Percentiles rank a stretch among this genome's conserved stretches.
phyloP scores from a whole-genome alignment of 805 yeast genomes.

The Pichia manshurica region DNA sequence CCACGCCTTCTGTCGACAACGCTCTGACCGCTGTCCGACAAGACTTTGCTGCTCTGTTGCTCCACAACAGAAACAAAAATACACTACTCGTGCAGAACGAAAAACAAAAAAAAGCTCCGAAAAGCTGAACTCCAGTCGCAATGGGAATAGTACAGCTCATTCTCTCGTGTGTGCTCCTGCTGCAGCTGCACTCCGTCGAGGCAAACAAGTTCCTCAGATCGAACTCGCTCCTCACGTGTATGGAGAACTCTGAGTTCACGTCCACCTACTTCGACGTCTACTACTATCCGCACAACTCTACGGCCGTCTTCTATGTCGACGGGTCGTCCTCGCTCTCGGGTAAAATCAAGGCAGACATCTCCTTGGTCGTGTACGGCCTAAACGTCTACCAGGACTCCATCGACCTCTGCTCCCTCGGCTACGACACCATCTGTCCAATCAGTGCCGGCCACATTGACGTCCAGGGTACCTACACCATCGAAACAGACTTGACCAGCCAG shows the following conservation, averaged over 20 bases:
- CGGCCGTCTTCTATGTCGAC: slow-evolving; percentile 60
- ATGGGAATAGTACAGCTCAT: too few species aligned
- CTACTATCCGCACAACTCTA: slow-evolving; percentile 59
- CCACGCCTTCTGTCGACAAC: too few species aligned
- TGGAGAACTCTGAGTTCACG: slow-evolving; percentile 81
- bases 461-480: slow-evolving; percentile 36
- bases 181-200: too few species aligned
- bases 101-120: too few species aligned
- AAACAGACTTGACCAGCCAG: slow-evolving; percentile 33
- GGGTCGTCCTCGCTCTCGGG: slow-evolving; percentile 77
- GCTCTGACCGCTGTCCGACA: too few species aligned
- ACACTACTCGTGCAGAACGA: too few species aligned
- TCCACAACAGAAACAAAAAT: too few species aligned
- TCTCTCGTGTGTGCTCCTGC: too few species aligned
- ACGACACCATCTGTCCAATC: slow-evolving; percentile 70
- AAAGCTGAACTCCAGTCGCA: too few species aligned
- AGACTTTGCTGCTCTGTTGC: too few species aligned
- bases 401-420: slow-evolving; percentile 56
- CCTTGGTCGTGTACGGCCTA: slow-evolving; percentile 77
- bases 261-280: slow-evolving; percentile 77
- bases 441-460: slow-evolving; percentile 82
- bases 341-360: slow-evolving; percentile 58
- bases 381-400: slow-evolving; percentile 49
- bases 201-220: slow-evolving; percentile 26
- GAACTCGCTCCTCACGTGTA: slow-evolving; percentile 80